These are phyloP conservation scores for Trametes cubensis DNA, from an alignment of 768 basidiomycete genomes.

Conservation along the genomic window DNA sequence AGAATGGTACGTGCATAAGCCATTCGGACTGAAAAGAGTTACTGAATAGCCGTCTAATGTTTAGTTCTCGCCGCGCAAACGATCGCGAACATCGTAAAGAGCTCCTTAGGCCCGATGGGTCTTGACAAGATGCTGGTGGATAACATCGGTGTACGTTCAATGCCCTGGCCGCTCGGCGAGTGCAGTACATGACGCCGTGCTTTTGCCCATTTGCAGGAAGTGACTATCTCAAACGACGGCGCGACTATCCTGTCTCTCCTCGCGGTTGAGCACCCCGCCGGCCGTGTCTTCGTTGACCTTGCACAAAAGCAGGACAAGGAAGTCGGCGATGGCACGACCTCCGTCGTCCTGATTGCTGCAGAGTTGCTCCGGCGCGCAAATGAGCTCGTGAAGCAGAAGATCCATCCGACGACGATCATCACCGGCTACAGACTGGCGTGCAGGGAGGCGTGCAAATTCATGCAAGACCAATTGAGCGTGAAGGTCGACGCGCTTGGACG, in stretches of 20 bases:
- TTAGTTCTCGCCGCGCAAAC: constrained; percentile 93
- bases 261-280: constrained; percentile 95
- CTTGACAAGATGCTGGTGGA: constrained; percentile 98
- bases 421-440: constrained; percentile 97
- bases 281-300: constrained; percentile 95
- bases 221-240: constrained; percentile 99
- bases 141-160: constrained; percentile 82
- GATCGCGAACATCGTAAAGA: constrained; percentile 97
- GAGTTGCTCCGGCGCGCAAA: constrained; percentile 95
- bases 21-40: not conserved
- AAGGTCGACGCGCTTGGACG: constrained; percentile 92
- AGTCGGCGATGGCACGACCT: constrained; percentile 98
- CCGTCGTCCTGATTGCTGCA: constrained; percentile 97
- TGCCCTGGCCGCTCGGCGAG: not conserved
- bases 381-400: constrained; percentile 96
- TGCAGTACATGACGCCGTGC: not conserved
- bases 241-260: constrained; percentile 96
- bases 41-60: not conserved
- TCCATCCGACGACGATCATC: constrained; percentile 99
- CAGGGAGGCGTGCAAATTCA: constrained; percentile 95
- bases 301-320: constrained; percentile 99
- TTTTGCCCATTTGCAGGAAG: constrained; percentile 64
- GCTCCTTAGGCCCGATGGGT: constrained; percentile 91
- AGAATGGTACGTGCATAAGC: constrained; percentile 73
- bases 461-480: constrained; percentile 96